Evolutionary conservation across 805 yeast genomes (phyloP), one percentile per base, ranked within the genome.

Genomic region (Candida sonorensis): DNA sequence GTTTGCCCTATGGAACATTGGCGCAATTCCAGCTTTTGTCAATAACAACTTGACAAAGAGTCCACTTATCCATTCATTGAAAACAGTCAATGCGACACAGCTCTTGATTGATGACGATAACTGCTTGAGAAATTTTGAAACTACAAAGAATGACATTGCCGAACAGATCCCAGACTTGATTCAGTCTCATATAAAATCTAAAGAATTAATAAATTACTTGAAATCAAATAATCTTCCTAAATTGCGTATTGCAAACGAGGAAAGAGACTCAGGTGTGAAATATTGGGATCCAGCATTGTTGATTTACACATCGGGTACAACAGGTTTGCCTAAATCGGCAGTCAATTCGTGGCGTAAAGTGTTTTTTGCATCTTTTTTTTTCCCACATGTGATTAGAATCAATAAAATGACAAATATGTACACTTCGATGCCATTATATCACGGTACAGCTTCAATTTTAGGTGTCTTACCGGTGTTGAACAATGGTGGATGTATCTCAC

Each of bases 391-490:
- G 26, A 70, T 81, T 62, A 69, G 75, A 37, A 65, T 85, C 44
- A 55, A 62, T n/a, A 40, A 55, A 5, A 52, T 62, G 4, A 74
- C 82, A 11, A 72, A 68, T 10, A 77, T 85, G 8, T 82, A 81
- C 61, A 84, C 95, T 0, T 84, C 95, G 1, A 88, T 88, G 97
- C 97, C 97, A 2, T 63, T 90, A 38, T 88, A 90, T 53, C 97
- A 88, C 56, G 85, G 95, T 1, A 88, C 97, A 0, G 97, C 96
- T 4, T 82, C 95, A 0, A 69, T 86, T 57, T 60, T 88, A 34
- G 96, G 96, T 10, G 75, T 81, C 5, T 67, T 88, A 49, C 87
- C 94, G 1, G 44, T 48, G 10, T 45, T 69, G 19, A 50, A 57
- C 4, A 62, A 60, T 26, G 95, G 95, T 30, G 92, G 81, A 1